These are phyloP conservation scores for Hygrocybe coccinea DNA, from an alignment of 768 basidiomycete species.

Conservation along the genomic window DNA sequence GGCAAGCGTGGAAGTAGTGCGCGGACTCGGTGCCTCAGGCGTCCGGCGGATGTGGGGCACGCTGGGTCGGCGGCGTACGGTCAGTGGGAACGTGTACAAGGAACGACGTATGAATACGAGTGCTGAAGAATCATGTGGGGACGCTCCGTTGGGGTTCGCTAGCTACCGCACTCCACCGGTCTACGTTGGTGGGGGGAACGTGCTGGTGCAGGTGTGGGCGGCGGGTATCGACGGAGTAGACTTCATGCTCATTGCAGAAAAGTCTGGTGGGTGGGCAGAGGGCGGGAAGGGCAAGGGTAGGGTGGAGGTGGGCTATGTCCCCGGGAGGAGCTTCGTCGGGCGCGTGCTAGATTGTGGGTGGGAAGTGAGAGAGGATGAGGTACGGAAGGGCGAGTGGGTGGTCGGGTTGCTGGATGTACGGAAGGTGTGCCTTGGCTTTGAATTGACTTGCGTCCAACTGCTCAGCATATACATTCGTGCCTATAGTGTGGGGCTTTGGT, in stretches of 20 bases:
- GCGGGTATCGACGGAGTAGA: conserved; percentile 79
- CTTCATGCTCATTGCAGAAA: conserved; percentile 55
- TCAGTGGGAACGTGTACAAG: conserved; percentile 7
- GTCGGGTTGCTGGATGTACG: conserved; percentile 71
- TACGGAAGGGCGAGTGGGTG: conserved; percentile 81
- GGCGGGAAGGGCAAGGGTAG: conserved; percentile 11
- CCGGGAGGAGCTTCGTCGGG: conserved; percentile 84
- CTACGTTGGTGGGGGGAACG: conserved; percentile 60
- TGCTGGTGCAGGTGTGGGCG: conserved; percentile 88
- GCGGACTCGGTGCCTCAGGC: conserved; percentile 40
- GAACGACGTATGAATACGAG: background rate
- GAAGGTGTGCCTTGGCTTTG: conserved; percentile 53
- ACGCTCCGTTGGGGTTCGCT: conserved; percentile 55
- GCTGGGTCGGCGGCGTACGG: conserved; percentile 15
- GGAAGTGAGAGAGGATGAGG: conserved; percentile 64
- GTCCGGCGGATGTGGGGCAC: conserved; percentile 10
- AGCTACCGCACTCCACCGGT: conserved; percentile 68
- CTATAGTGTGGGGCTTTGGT: conserved; percentile 75
- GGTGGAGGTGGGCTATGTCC: conserved; percentile 68
- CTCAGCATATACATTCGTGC: background rate
- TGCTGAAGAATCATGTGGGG: conserved; percentile 11
- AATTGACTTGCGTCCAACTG: background rate
- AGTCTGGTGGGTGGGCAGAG: conserved; percentile 24
- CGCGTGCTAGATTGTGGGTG: conserved; percentile 78
- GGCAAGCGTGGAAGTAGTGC: conserved; percentile 78